Conservation (phyloP, 192 early-diverging fungal genomes). For the Chytriomyces hyalinus region DNA sequence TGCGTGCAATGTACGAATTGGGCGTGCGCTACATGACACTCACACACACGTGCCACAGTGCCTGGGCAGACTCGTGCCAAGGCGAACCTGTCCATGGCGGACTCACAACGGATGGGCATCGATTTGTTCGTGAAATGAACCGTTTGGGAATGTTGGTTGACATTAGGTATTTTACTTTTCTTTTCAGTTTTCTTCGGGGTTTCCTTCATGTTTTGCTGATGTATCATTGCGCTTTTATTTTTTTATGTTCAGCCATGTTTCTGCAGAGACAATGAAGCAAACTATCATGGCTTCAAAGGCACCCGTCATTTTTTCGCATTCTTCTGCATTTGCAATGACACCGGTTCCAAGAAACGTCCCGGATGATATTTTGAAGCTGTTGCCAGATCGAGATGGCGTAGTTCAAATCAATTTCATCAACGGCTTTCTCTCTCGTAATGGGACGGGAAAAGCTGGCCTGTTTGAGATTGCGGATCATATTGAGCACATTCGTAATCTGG, state of each 20-base stretch:
- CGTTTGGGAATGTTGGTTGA: slow-evolving; percentile 75
- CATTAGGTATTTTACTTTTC: slow-evolving; percentile 41
- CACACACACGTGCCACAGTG: slow-evolving; percentile 69
- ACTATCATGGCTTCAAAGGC: slow-evolving; percentile 52
- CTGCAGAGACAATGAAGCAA: slow-evolving; percentile 63
- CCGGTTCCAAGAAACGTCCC: slow-evolving; percentile 66
- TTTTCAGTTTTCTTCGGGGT: background rate
- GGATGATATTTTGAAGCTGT: slow-evolving; percentile 53
- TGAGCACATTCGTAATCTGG: slow-evolving; percentile 55
- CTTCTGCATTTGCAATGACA: slow-evolving; percentile 57
- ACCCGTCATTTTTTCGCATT: slow-evolving; percentile 70
- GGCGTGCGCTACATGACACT: slow-evolving; percentile 71
- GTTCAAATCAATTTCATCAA: slow-evolving; percentile 69
- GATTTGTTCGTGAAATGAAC: slow-evolving; percentile 71
- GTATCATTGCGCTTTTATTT: background rate
- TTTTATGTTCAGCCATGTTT: slow-evolving; percentile 54
- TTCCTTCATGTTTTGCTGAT: background rate
- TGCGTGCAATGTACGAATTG: slow-evolving; percentile 61
- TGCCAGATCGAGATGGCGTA: slow-evolving; percentile 61
- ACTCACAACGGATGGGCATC: slow-evolving; percentile 59
- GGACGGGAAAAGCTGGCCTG: slow-evolving; percentile 40
- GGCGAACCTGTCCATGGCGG: slow-evolving; percentile 51
- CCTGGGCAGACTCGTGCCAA: slow-evolving; percentile 57
- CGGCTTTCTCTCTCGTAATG: slow-evolving; percentile 50
- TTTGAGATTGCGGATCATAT: slow-evolving; percentile 62